Conservation (phyloP, 2,329 filamentous ascomycete species). For the Westerdykella sp. region DNA sequence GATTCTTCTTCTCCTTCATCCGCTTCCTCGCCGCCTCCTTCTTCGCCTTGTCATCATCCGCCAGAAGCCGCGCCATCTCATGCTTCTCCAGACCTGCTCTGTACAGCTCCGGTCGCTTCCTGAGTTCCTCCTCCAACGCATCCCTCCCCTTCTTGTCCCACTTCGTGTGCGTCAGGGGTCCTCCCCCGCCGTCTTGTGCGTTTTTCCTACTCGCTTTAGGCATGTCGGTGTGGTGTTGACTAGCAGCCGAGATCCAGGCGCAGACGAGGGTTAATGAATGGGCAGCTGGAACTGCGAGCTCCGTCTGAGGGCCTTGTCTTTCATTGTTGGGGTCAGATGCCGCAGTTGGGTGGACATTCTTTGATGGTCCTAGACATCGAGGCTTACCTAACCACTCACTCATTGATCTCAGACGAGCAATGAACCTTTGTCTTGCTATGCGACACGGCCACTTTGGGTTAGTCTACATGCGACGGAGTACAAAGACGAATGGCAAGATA, state of each 20-base stretch:
- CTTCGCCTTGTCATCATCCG: constrained; percentile 11
- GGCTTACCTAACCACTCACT: too few relatives aligned
- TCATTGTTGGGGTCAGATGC: too few relatives aligned
- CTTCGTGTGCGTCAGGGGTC: constrained; percentile 22
- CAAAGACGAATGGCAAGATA: neutral
- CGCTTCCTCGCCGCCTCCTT: neutral
- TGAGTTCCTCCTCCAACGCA: constrained; percentile 15
- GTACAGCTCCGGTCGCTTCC: constrained; percentile 15
- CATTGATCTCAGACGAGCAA: neutral
- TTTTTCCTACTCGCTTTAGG: constrained; percentile 8
- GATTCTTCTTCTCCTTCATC: constrained; percentile 9
- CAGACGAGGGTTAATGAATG: too few relatives aligned
- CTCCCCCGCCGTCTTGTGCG: constrained; percentile 23
- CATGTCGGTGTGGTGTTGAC: too few relatives aligned
- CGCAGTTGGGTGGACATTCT: too few relatives aligned
- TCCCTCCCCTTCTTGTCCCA: constrained; percentile 23
- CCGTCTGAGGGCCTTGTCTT: too few relatives aligned
- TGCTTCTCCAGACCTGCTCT: constrained; percentile 28
- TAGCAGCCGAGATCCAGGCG: too few relatives aligned
- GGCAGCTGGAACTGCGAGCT: too few relatives aligned
- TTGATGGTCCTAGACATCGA: too few relatives aligned
- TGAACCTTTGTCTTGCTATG: constrained; percentile 2
- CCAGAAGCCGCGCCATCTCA: constrained; percentile 20
- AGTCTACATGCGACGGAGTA: neutral
- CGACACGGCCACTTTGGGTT: neutral